Evolutionary conservation across 2,329 filamentous ascomycete genomes (phyloP).

Genomic region (Fusarium sp.): DNA sequence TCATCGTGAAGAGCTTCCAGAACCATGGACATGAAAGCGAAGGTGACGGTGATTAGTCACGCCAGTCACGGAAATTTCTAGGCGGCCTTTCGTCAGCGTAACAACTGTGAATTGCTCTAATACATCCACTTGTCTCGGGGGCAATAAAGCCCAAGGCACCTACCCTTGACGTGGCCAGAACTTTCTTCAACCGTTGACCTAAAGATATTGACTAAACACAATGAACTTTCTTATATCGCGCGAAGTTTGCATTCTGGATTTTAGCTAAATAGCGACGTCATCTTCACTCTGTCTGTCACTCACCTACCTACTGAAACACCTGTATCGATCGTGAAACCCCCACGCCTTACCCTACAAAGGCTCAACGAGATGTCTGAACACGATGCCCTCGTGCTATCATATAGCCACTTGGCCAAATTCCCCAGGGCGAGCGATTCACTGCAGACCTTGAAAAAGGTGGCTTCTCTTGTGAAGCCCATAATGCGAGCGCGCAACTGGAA

Average conservation of each 20-base stretch:
- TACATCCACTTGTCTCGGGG: constrained; percentile 16
- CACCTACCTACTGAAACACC: background rate
- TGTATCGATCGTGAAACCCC: constrained; percentile 8
- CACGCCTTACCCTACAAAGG: constrained; percentile 5
- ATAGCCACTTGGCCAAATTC: constrained; percentile 60
- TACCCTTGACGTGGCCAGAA: constrained; percentile 38
- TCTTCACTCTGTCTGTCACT: background rate
- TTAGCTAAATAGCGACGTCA: constrained; percentile 5
- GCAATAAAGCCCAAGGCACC: constrained; percentile 38
- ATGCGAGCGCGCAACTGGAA: constrained; percentile 89
- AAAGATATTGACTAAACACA: background rate
- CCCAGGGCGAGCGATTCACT: constrained; percentile 63
- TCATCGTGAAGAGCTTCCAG: background rate
- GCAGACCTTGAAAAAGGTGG: constrained; percentile 78
- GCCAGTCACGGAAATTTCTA: constrained; percentile 39
- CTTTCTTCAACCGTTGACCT: background rate
- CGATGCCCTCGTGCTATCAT: constrained; percentile 60
- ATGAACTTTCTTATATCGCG: background rate
- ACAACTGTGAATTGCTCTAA: background rate
- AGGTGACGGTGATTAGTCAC: constrained; percentile 38
- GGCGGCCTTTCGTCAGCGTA: constrained; percentile 33
- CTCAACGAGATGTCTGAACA: constrained; percentile 37
- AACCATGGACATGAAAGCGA: background rate
- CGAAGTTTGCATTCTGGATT: background rate
- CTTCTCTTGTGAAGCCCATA: constrained; percentile 91